Base-by-base conservation (phyloP, 2,329 filamentous ascomycete genomes). In the Alternaria sp. region DNA sequence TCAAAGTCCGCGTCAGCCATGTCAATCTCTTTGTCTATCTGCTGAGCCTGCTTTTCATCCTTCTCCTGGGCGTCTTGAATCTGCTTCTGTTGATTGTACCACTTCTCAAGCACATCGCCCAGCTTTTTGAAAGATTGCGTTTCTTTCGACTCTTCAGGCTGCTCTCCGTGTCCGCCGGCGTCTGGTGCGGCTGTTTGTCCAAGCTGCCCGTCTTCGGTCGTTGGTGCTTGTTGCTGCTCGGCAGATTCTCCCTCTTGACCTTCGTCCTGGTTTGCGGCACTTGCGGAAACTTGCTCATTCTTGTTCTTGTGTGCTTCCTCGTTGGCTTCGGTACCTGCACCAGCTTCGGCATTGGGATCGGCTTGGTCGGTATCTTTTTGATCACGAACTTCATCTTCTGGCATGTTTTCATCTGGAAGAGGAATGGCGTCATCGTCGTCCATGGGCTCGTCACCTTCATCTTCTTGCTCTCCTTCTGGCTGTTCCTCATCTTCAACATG, bases 101-200 rank as follows among this genome's bases (percentile, higher is more conserved):
- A 99, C 70, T 90, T 88, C 77, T 98, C 94, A 32, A 99, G 84
- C 6, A 93, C 91, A 81, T 99, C 93, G 22, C 95, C 95, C 30
- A 99, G 87, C 74, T 97, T 96, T 81, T 95, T 95, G 85, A 97
- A 97, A 1, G 93, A 92, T 68, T 95, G 88, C 46, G 83, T 81
- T 53, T 86, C 78, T 5, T 74, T 71, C 18, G 74, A 71, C 38
- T 83, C 78, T 66, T 84, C 75, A 16, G 78, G 58, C 43, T 76
- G 73, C 50, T 80, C 77, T 20, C 74, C 73, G n/a, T 68, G 72
- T 10, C 78, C 77, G 32, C 75, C 73, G 16, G 76, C 75, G 56
- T 80, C 74, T 45, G 74, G 74, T 14, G 74, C 71, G 3, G 73
- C 67, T 25, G 75, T 74, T 32, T 80, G 73, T 22, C 73, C 74